Evolutionary conservation across 2,329 filamentous ascomycete genomes (phyloP).

Genomic region (Colletotrichum filicis): DNA sequence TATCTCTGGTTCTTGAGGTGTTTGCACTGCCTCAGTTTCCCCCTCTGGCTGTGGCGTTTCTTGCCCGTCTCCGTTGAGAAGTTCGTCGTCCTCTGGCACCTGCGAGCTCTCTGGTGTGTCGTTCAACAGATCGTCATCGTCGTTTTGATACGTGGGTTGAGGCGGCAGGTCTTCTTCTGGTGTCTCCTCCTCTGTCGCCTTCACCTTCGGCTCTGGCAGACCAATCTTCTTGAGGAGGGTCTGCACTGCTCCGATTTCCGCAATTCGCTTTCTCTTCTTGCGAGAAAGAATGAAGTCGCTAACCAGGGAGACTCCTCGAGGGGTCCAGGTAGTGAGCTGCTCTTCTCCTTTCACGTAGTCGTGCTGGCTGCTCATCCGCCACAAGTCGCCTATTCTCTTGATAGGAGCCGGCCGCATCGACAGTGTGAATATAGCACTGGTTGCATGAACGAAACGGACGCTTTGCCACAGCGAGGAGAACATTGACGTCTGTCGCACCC

Average conservation of each 20-base stretch:
- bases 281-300: constrained; percentile 83
- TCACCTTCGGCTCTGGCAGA: constrained; percentile 53
- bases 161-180: constrained; percentile 48
- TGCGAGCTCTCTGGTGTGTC: constrained; percentile 66
- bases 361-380: constrained; percentile 94
- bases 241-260: constrained; percentile 83
- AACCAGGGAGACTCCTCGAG: constrained; percentile 90
- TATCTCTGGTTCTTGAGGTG: constrained; percentile 47
- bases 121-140: constrained; percentile 67
- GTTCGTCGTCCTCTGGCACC: constrained; percentile 46
- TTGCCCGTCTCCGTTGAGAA: constrained; percentile 38
- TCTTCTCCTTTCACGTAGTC: constrained; percentile 98
- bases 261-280: constrained; percentile 78
- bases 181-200: constrained; percentile 46
- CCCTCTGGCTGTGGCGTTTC: constrained; percentile 40
- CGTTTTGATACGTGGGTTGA: constrained; percentile 56
- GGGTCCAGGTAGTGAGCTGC: constrained; percentile 83
- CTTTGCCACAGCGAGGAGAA: constrained; percentile 89
- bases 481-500: constrained; percentile 87
- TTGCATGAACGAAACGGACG: constrained; percentile 86
- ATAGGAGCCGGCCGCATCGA: constrained; percentile 88
- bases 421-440: constrained; percentile 86
- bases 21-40: constrained; percentile 37
- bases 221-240: constrained; percentile 71
- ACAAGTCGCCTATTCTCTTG: constrained; percentile 91